A percentile compares a stretch with the other conserved stretches of the same genome.
phyloP scores from a whole-genome alignment of 1,139 yeast species.

The Pichia norvegensis region DNA sequence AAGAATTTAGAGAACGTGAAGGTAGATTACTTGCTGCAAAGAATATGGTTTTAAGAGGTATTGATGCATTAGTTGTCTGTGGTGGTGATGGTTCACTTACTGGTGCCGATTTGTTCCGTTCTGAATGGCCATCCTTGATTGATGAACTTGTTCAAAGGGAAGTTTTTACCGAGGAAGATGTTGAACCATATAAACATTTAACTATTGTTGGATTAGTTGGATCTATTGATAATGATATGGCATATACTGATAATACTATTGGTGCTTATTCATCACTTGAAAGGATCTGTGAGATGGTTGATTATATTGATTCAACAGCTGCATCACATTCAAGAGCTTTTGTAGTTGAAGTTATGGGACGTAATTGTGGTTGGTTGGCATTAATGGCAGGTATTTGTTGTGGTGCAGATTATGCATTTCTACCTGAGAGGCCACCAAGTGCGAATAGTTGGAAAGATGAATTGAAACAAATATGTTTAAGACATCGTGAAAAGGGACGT shows the following conservation, averaged over 20 bases:
- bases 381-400: slow-evolving; percentile 94
- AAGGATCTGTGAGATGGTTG: slow-evolving; percentile 88
- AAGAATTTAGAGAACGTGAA: slow-evolving; percentile 70
- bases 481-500: slow-evolving; percentile 82
- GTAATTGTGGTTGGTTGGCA: slow-evolving; percentile 99
- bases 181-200: slow-evolving; percentile 56
- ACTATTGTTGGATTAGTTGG: slow-evolving; percentile 95
- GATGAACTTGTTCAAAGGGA: slow-evolving; percentile 54
- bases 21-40: slow-evolving; percentile 81
- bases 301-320: slow-evolving; percentile 95
- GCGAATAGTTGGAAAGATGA: slow-evolving; percentile 67
- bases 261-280: slow-evolving; percentile 94
- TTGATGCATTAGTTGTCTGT: slow-evolving; percentile 93
- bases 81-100: slow-evolving; percentile 99
- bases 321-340: slow-evolving; percentile 95
- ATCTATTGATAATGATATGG: slow-evolving; percentile 96
- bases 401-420: slow-evolving; percentile 87
- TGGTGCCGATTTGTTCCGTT: slow-evolving; percentile 90
- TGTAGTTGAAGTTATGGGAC: slow-evolving; percentile 97
- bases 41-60: slow-evolving; percentile 79
- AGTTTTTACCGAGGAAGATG: slow-evolving; percentile 49
- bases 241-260: slow-evolving; percentile 90
- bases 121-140: slow-evolving; percentile 87
- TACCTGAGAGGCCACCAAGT: slow-evolving; percentile 83
- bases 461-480: slow-evolving; percentile 57